Evolutionary conservation across 2,329 filamentous ascomycete genomes (phyloP).

Genomic region (Colletotrichum costaricense): DNA sequence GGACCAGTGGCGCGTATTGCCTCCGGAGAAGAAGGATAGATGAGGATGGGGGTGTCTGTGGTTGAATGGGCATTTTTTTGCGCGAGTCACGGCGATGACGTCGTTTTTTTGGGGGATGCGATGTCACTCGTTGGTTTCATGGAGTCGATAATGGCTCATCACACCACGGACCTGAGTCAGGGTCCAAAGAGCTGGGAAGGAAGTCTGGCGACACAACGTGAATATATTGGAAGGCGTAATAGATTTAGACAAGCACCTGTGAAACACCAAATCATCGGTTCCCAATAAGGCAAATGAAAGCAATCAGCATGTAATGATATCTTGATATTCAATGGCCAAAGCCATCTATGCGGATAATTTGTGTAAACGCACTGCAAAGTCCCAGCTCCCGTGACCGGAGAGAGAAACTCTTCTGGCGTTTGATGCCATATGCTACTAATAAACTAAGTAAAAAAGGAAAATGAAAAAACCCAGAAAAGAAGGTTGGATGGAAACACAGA

Average conservation of each 20-base stretch:
- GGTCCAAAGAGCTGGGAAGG: not conserved
- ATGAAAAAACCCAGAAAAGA: not conserved
- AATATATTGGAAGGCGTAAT: not conserved
- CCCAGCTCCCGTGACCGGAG: too few relatives aligned
- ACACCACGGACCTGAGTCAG: not conserved
- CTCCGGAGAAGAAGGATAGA: conserved; percentile 42
- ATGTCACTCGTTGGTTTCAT: not conserved
- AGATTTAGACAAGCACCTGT: not conserved
- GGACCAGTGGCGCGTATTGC: conserved; percentile 59
- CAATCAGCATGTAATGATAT: not conserved
- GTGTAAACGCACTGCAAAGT: not conserved
- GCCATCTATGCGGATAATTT: conserved; percentile 14
- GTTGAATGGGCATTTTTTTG: not conserved
- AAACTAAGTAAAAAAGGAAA: too few relatives aligned
- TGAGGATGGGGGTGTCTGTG: not conserved
- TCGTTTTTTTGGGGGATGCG: not conserved
- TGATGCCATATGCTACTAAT: conserved; percentile 9
- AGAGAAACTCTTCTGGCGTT: not conserved
- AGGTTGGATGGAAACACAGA: not conserved
- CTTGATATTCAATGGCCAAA: conserved; percentile 19
- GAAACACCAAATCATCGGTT: not conserved
- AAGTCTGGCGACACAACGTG: not conserved
- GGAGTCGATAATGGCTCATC: not conserved
- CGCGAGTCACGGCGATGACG: not conserved
- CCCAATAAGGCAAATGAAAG: not conserved